Evolutionary conservation across 83 land plant genomes (phyloP).

Genomic region (Larix sibirica): DNA sequence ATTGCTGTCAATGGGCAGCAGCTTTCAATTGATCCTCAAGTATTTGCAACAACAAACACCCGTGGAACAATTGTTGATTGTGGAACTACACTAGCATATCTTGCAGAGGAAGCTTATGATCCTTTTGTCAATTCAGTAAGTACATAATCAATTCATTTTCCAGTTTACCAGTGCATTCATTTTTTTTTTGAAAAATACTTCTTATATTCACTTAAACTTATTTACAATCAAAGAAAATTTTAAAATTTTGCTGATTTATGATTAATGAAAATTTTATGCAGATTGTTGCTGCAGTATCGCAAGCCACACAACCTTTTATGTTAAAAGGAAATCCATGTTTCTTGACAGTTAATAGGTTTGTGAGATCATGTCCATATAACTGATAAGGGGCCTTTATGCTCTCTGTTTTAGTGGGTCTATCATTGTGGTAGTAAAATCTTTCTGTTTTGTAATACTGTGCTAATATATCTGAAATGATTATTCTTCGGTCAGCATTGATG

Average conservation of each 20-base stretch:
- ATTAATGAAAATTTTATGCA: conserved; percentile 14
- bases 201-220: too few species aligned
- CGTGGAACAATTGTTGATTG: conserved; percentile 74
- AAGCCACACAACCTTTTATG: conserved; percentile 25
- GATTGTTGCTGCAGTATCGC: conserved; percentile 32
- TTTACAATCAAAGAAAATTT: too few species aligned
- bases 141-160: neutral
- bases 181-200: too few species aligned
- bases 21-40: conserved; percentile 57
- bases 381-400: neutral
- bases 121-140: conserved; percentile 63
- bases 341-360: conserved; percentile 37
- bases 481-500: conserved; percentile 37
- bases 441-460: neutral
- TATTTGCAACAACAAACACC: conserved; percentile 47
- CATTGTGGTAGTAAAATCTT: neutral
- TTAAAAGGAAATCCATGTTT: conserved; percentile 55
- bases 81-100: conserved; percentile 78
- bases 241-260: neutral
- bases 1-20: conserved; percentile 67
- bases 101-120: conserved; percentile 70
- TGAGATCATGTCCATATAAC: neutral
- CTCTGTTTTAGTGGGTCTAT: neutral
- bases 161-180: neutral
- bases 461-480: neutral